Base-by-base conservation (phyloP, 2,329 filamentous ascomycete genomes). In the Penicillium sp. region DNA sequence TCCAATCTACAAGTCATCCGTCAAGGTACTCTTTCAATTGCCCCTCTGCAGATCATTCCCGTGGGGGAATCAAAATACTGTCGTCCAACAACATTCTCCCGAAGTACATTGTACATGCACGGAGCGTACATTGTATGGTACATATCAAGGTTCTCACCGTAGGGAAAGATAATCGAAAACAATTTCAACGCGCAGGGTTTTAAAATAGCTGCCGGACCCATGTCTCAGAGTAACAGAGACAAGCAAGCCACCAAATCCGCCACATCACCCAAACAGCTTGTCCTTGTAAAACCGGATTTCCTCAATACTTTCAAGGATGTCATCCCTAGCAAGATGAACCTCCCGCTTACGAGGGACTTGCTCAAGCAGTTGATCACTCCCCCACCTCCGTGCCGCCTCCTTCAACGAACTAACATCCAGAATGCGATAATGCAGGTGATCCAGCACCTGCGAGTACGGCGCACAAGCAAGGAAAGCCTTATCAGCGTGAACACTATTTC, bases 261-360 rank as follows among this genome's bases (percentile, higher is more conserved):
- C 43, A 40, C 34, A 46, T 46, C 44, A 46, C 28, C 39, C 62
- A 66, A 94, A 94, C 48, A 95, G 78, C 17, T 72, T 73, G 52
- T 84, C 75, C 61, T 80, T 81, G 69, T 95, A 97, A 66, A 86
- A 96, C 61, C 75, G 81, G 48, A 91, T 91, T 74, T 98, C 93
- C 49, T 80, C 84, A 55, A 98, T 96, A 69, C 91, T 97, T 74
- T 98, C 93, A 53, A 96, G 69, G 51, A 98, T 95, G 69, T 98
- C 93, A 48, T 88, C 82, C 60, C 79, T 82, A 0, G 93, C 93
- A 69, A 91, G 81, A 72, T 98, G 93, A 45, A 83, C 73, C 33
- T 80, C 81, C 64, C 79, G 79, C 75, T 97, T 97, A 54, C 64
- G 69, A 12, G 91, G 90, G 26, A 80, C 82, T 39, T 75, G 73